phyloP scores from a whole-genome alignment of 2,329 filamentous ascomycete genomes.

The Magnaporthiopsis rhizophila region DNA sequence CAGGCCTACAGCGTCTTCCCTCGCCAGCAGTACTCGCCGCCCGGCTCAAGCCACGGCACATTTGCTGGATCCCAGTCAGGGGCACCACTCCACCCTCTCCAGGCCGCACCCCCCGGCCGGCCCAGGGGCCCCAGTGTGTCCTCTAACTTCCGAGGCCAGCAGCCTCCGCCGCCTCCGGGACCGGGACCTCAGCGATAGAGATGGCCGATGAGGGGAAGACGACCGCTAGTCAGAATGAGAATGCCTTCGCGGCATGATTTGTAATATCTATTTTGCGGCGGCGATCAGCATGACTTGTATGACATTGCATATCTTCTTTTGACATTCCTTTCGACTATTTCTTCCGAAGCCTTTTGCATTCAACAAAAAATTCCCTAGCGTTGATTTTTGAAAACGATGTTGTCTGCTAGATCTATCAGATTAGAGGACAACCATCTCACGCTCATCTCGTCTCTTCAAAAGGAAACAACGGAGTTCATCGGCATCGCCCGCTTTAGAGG shows the following conservation, averaged over 20 bases:
- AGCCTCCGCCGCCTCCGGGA: background rate
- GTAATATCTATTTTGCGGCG: slow-evolving; percentile 1
- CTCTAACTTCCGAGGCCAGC: slow-evolving; percentile 2
- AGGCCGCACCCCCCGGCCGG: background rate
- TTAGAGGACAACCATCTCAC: too few relatives aligned
- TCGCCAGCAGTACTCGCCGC: slow-evolving; percentile 2
- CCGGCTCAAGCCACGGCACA: slow-evolving; percentile 3
- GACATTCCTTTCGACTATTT: background rate
- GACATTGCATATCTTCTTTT: background rate
- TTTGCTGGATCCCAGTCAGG: slow-evolving; percentile 1
- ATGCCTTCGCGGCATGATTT: background rate
- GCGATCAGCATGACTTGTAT: background rate
- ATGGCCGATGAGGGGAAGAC: background rate
- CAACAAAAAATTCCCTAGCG: too few relatives aligned
- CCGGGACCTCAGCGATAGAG: background rate
- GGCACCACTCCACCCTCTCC: background rate
- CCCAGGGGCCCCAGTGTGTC: slow-evolving; percentile 2
- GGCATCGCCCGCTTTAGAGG: background rate
- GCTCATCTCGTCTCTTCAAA: too few relatives aligned
- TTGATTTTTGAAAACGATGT: too few relatives aligned
- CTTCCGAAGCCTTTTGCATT: background rate
- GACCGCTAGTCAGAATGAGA: background rate
- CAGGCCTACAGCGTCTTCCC: slow-evolving; percentile 8
- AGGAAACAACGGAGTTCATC: background rate
- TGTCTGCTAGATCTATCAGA: too few relatives aligned